These are phyloP conservation scores for Rosa chinensis DNA, from an alignment of 306 rosid species.

Conservation along the genomic window DNA sequence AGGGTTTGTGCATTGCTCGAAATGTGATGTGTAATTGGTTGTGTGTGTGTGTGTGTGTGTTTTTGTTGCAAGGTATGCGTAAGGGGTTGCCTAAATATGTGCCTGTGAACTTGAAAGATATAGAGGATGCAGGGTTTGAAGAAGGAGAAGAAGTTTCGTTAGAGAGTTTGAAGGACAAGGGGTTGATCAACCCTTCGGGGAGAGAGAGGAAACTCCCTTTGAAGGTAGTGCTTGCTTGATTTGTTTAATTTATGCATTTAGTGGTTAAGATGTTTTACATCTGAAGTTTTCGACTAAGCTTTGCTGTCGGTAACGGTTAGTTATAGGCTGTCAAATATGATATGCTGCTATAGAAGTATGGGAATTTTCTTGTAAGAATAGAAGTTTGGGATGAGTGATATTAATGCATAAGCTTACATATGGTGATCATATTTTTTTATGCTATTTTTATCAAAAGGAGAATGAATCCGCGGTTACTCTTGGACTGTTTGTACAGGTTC, in stretches of 20 bases:
- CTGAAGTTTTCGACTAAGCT: not conserved
- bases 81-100: conserved; percentile 88
- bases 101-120: conserved; percentile 83
- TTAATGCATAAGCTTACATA: not conserved
- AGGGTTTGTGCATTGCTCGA: not conserved
- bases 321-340: not conserved
- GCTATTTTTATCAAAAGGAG: not conserved
- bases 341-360: conserved; percentile 5
- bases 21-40: not conserved
- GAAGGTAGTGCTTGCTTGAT: conserved; percentile 55
- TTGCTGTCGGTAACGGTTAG: not conserved
- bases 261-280: not conserved
- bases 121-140: conserved; percentile 74
- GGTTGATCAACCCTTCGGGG: conserved; percentile 92
- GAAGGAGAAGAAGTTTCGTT: conserved; percentile 92
- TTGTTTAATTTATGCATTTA: conserved; percentile 10
- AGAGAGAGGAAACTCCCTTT: conserved; percentile 86
- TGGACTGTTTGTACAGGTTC: not conserved
- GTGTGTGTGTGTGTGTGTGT: conserved; percentile 6
- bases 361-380: not conserved
- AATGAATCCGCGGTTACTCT: not conserved
- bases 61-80: conserved; percentile 63
- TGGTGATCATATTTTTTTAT: not conserved
- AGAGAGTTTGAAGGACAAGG: conserved; percentile 68
- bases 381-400: not conserved